phyloP scores from a whole-genome alignment of 2,329 filamentous ascomycete genomes.

The Waltergamsia citrina region DNA sequence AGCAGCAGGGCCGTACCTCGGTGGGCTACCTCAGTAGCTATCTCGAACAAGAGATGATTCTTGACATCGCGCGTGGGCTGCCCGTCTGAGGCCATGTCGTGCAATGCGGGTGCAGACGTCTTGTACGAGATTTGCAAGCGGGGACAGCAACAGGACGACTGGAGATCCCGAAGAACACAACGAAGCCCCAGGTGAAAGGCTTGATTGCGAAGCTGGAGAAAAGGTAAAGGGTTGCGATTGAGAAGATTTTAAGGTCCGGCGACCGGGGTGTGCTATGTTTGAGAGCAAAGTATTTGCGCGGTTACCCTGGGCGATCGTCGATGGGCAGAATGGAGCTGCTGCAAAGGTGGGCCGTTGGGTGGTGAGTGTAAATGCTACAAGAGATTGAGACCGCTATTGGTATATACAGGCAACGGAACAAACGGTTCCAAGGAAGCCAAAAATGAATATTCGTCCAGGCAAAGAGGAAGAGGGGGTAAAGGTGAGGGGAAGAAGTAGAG shows the following conservation, averaged over 20 bases:
- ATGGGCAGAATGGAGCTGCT: neutral
- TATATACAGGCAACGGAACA: neutral
- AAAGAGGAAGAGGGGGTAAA: neutral
- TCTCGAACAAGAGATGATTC: slow-evolving; percentile 93
- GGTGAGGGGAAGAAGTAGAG: too few species aligned
- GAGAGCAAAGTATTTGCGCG: slow-evolving; percentile 1
- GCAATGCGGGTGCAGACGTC: slow-evolving; percentile 4
- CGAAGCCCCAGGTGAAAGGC: neutral
- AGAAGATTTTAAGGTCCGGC: neutral
- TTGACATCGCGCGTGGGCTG: slow-evolving; percentile 62
- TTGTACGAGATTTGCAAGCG: slow-evolving; percentile 1
- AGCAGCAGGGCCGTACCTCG: slow-evolving; percentile 53
- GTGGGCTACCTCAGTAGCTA: slow-evolving; percentile 95
- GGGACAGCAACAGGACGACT: neutral
- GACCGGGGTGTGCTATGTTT: neutral
- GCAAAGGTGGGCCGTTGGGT: neutral
- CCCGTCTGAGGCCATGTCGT: slow-evolving; percentile 36
- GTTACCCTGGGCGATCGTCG: slow-evolving; percentile 4
- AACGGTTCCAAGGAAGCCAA: neutral
- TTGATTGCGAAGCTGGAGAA: neutral
- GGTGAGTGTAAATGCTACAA: neutral
- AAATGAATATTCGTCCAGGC: neutral
- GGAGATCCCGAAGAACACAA: slow-evolving; percentile 1
- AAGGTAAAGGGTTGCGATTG: neutral
- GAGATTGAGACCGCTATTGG: too few species aligned